Evolutionary conservation across 257 asterid genomes (phyloP).

Genomic region (Solanum sitiens): DNA sequence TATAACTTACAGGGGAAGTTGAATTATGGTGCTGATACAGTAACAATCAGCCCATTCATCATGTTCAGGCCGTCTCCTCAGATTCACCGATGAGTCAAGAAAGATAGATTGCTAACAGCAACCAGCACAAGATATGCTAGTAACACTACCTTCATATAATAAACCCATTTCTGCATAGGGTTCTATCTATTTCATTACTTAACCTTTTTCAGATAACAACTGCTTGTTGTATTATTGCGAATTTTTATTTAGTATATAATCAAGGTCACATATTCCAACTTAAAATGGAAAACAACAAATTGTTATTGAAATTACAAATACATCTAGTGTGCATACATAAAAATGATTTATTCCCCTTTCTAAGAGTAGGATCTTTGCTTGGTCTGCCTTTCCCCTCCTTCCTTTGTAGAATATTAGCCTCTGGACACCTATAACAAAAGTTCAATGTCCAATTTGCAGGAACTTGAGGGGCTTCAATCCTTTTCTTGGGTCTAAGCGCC

Average conservation of each 20-base stretch:
- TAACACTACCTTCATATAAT: background rate
- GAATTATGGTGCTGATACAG: background rate
- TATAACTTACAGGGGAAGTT: background rate
- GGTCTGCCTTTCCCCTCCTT: background rate
- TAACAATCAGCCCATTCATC: background rate
- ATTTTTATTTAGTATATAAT: background rate
- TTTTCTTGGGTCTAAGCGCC: background rate
- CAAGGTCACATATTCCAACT: background rate
- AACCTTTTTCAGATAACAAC: background rate
- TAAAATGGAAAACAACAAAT: background rate
- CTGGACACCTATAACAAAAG: background rate
- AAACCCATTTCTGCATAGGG: background rate
- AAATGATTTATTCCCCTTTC: background rate
- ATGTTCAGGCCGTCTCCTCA: background rate
- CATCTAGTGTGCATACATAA: background rate
- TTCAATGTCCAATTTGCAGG: background rate
- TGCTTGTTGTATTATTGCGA: background rate
- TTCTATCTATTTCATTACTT: background rate
- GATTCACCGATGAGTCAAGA: background rate
- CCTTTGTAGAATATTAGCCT: background rate
- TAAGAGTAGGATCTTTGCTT: background rate
- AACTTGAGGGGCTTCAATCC: background rate
- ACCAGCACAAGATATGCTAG: background rate
- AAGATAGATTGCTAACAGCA: background rate
- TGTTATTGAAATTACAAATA: background rate